A percentile compares a stretch with the other conserved stretches of the same genome.
Evolutionary conservation across 305 asterid species (phyloP).

Genomic region (Fraxinus sp.): DNA sequence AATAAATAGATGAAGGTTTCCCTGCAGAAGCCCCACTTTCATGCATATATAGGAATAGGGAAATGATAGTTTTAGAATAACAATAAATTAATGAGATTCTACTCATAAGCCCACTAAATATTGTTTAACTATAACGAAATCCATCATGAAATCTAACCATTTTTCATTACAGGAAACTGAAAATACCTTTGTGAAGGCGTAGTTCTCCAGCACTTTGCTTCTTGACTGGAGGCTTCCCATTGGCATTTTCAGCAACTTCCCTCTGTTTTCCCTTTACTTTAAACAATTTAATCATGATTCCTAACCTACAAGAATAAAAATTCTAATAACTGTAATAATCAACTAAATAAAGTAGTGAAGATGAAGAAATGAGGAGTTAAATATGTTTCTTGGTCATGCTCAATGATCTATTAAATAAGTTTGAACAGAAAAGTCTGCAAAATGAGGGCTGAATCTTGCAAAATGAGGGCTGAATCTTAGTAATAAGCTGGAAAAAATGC

Average conservation of each 20-base stretch:
- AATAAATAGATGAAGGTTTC: not conserved
- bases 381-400: not conserved
- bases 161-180: slow-evolving; percentile 7
- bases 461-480: no score
- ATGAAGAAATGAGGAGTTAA: not conserved
- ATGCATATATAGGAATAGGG: not conserved
- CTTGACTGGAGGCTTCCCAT: slow-evolving; percentile 74
- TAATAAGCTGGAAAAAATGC: no score
- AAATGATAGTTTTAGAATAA: not conserved
- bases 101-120: not conserved
- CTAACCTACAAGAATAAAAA: slow-evolving; percentile 37
- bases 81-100: not conserved
- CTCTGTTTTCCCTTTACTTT: slow-evolving; percentile 89
- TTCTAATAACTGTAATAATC: slow-evolving; percentile 6
- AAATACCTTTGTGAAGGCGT: slow-evolving; percentile 91
- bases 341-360: not conserved
- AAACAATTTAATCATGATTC: slow-evolving; percentile 81
- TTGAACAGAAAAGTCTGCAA: no score
- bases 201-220: slow-evolving; percentile 98
- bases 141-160: slow-evolving; percentile 3
- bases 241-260: slow-evolving; percentile 83
- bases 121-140: not conserved
- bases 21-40: not conserved
- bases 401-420: no score
- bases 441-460: no score